These are phyloP conservation scores for Phytophthora ramorum DNA, from an alignment of 352 stramenopile species.

Conservation along the genomic window DNA sequence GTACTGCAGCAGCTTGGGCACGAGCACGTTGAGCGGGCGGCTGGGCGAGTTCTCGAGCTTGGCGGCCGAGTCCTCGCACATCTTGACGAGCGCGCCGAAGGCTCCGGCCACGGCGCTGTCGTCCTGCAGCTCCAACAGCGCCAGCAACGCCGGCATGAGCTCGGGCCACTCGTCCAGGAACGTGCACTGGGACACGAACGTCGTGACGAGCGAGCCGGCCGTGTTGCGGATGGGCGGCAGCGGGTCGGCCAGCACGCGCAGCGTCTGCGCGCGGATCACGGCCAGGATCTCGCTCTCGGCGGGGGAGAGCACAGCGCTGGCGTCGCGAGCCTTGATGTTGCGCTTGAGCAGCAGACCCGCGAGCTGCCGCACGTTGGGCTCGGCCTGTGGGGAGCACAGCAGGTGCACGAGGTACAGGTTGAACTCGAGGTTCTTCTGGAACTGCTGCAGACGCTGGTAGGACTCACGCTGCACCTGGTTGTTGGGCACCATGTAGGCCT, in stretches of 20 bases:
- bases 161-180: constrained; percentile 91
- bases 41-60: constrained; percentile 91
- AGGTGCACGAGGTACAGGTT: constrained; percentile 90
- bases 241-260: constrained; percentile 71
- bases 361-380: constrained; percentile 78
- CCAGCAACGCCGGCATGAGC: constrained; percentile 79
- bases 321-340: constrained; percentile 85
- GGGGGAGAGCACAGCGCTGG: constrained; percentile 52
- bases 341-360: constrained; percentile 86
- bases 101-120: constrained; percentile 83
- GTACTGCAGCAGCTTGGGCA: constrained; percentile 91
- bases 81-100: constrained; percentile 89
- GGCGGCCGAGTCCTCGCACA: constrained; percentile 90
- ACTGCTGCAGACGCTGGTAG: constrained; percentile 87
- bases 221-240: constrained; percentile 77
- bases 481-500: constrained; percentile 86
- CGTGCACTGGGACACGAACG: constrained; percentile 88
- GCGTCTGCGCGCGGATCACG: constrained; percentile 79
- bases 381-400: constrained; percentile 65
- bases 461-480: constrained; percentile 86
- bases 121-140: constrained; percentile 63
- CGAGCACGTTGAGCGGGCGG: constrained; percentile 85
- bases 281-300: constrained; percentile 81
- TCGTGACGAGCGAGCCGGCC: constrained; percentile 82
- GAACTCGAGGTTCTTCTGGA: constrained; percentile 91